A percentile compares a stretch with the other conserved stretches of the same genome.
Evolutionary conservation across 345 rosid species (phyloP).

Genomic region (Pistacia integerrima): DNA sequence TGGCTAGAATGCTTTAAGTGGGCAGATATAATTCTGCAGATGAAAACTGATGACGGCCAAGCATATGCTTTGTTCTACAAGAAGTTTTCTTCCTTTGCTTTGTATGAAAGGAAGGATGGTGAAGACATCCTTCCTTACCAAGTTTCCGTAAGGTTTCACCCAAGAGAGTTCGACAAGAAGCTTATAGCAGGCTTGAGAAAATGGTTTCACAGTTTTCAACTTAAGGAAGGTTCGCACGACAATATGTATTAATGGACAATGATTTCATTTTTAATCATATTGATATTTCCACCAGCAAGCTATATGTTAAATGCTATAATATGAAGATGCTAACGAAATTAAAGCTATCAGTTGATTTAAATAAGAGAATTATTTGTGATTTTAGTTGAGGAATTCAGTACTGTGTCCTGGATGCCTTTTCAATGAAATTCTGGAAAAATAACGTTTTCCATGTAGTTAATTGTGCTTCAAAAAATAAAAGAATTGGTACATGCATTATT

Average conservation of each 20-base stretch:
- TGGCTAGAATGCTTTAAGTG: neutral
- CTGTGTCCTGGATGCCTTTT: neutral
- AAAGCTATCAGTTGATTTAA: neutral
- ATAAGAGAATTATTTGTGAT: too few relatives aligned
- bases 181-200: slow-evolving; percentile 44
- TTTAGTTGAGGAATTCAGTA: too few relatives aligned
- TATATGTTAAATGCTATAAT: neutral
- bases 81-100: slow-evolving; percentile 62
- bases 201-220: slow-evolving; percentile 36
- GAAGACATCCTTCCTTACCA: slow-evolving; percentile 57
- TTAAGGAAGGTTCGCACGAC: slow-evolving; percentile 45
- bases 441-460: neutral
- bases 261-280: neutral
- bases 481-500: too few relatives aligned
- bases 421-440: neutral
- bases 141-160: slow-evolving; percentile 49
- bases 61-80: slow-evolving; percentile 63
- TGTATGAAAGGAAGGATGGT: slow-evolving; percentile 50
- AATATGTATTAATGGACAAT: neutral
- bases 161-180: slow-evolving; percentile 48
- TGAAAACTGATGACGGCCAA: slow-evolving; percentile 39
- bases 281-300: neutral
- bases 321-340: neutral
- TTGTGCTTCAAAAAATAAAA: neutral
- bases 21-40: slow-evolving; percentile 38